Percentiles rank a stretch among this genome's conserved stretches.
These are phyloP conservation scores for Lagenaria siceraria DNA, from an alignment of 306 rosid genomes.

Conservation along the genomic window DNA sequence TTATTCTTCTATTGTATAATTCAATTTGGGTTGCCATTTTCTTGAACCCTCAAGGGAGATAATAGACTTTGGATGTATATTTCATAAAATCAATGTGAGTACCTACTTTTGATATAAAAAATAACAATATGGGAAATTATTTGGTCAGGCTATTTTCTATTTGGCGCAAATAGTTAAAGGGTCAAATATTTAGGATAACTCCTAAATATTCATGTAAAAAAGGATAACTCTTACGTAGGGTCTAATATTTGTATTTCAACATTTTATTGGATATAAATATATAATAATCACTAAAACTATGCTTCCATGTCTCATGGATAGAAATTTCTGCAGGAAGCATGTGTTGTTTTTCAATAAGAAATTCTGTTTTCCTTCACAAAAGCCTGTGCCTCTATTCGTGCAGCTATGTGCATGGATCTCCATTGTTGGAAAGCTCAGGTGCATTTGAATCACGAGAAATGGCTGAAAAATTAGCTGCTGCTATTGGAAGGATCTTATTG, in stretches of 20 bases:
- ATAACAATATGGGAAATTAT: neutral
- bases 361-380: neutral
- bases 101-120: neutral
- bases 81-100: neutral
- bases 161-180: neutral
- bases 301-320: neutral
- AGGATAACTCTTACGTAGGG: neutral
- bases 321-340: slow-evolving; percentile 3
- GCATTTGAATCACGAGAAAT: slow-evolving; percentile 55
- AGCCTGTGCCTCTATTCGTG: slow-evolving; percentile 19
- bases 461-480: slow-evolving; percentile 58
- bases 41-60: neutral
- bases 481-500: slow-evolving; percentile 82
- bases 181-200: neutral
- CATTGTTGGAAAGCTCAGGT: slow-evolving; percentile 65
- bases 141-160: neutral
- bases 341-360: neutral
- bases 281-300: neutral
- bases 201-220: neutral
- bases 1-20: neutral
- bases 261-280: neutral
- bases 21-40: neutral
- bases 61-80: neutral
- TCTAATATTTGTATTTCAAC: neutral
- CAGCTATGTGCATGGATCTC: slow-evolving; percentile 92